A percentile compares a stretch with the other conserved stretches of the same genome.
Conservation (phyloP, 2,329 filamentous ascomycete genomes). For the Samsoniella hepiali region DNA sequence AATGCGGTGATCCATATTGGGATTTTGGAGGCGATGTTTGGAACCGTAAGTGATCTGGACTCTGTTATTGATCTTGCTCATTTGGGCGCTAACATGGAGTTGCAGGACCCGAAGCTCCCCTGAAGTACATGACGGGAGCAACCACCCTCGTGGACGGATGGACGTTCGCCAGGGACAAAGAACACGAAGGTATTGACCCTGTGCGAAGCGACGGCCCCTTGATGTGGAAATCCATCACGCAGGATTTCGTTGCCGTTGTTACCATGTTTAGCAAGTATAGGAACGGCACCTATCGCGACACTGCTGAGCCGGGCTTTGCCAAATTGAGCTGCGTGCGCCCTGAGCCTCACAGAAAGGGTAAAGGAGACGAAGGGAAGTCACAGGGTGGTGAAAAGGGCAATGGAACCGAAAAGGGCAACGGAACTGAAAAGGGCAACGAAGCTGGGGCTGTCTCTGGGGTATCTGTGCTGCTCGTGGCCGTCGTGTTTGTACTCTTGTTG, state of each 20-base stretch:
- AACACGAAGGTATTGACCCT: background rate
- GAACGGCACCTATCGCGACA: constrained; percentile 9
- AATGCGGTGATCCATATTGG: background rate
- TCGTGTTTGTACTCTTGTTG: background rate
- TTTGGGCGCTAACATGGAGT: background rate
- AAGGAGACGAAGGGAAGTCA: background rate
- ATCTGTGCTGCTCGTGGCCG: background rate
- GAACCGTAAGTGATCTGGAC: background rate
- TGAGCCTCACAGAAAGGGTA: constrained; percentile 12
- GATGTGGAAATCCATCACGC: constrained; percentile 1
- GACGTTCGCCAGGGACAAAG: background rate
- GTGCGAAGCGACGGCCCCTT: background rate
- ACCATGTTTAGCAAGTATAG: constrained; percentile 20
- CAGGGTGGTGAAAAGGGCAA: constrained; percentile 14
- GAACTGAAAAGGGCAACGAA: background rate
- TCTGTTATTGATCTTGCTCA: background rate
- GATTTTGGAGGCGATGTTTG: constrained; percentile 3
- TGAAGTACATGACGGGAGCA: background rate
- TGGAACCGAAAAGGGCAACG: constrained; percentile 20
- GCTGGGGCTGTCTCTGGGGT: background rate
- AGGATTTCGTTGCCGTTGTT: constrained; percentile 12
- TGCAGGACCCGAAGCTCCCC: background rate
- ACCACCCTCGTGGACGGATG: background rate
- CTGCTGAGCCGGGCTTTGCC: background rate
- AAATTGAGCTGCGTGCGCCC: constrained; percentile 13